Evolutionary conservation across 768 basidiomycete genomes (phyloP).

Genomic region (Suillus discolor): DNA sequence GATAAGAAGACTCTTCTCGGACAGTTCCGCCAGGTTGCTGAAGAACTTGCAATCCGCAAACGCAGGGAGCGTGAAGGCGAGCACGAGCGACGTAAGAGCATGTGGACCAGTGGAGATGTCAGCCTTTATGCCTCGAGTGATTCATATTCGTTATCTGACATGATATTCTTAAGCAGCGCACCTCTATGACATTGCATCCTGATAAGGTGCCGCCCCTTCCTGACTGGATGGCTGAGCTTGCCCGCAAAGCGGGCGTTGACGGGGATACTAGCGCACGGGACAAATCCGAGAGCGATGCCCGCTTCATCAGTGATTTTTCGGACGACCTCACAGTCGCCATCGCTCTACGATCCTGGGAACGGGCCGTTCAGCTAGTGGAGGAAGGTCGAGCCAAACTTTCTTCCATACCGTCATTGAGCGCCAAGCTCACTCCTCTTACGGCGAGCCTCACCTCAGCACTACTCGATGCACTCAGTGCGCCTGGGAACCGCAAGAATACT

Average conservation of each 20-base stretch:
- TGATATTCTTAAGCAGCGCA: conserved; percentile 28
- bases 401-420: conserved; percentile 51
- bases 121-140: conserved; percentile 15
- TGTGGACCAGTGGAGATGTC: conserved; percentile 57
- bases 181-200: conserved; percentile 34
- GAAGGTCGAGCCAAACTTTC: conserved; percentile 73
- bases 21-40: conserved; percentile 90
- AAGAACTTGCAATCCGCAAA: conserved; percentile 85
- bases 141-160: neutral
- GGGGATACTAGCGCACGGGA: conserved; percentile 58
- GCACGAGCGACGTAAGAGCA: conserved; percentile 82
- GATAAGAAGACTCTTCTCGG: conserved; percentile 88
- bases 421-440: conserved; percentile 69
- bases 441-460: conserved; percentile 70
- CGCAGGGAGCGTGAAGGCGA: conserved; percentile 94
- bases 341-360: conserved; percentile 85
- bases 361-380: conserved; percentile 83
- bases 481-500: conserved; percentile 74
- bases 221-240: conserved; percentile 77
- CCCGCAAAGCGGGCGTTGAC: conserved; percentile 49
- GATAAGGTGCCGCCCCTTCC: conserved; percentile 61
- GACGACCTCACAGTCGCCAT: conserved; percentile 93
- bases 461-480: conserved; percentile 70
- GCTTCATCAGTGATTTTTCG: conserved; percentile 90
- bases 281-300: conserved; percentile 76